Conservation (phyloP, 495 filamentous ascomycete genomes). For the Oidiodendron maius region DNA sequence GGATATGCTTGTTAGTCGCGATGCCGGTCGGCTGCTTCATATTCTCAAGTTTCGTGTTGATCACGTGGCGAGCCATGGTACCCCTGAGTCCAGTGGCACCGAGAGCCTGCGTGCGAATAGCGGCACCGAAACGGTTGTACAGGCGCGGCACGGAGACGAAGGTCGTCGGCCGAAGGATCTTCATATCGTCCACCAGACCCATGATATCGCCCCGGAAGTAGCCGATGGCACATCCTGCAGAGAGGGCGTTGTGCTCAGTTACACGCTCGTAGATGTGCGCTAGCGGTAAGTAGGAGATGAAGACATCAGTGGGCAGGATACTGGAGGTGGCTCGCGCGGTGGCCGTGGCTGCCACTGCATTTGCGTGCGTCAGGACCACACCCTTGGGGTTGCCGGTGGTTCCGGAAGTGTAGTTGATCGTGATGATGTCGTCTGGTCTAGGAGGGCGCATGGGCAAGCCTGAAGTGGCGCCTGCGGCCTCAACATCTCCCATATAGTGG, state of each 20-base stretch:
- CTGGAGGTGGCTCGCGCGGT: slow-evolving; percentile 44
- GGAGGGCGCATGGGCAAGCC: slow-evolving; percentile 66
- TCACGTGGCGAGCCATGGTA: slow-evolving; percentile 69
- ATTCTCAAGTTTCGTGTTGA: slow-evolving; percentile 72
- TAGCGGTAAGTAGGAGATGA: slow-evolving; percentile 84
- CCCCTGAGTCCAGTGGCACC: slow-evolving; percentile 78
- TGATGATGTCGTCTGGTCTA: slow-evolving; percentile 69
- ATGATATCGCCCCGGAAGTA: slow-evolving; percentile 94
- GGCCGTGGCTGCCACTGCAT: slow-evolving; percentile 68
- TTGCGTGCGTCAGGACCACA: slow-evolving; percentile 77
- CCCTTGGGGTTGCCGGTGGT: slow-evolving; percentile 95
- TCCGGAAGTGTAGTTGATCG: slow-evolving; percentile 97
- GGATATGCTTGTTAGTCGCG: slow-evolving; percentile 71
- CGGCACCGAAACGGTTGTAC: slow-evolving; percentile 84
- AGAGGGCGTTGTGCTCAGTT: slow-evolving; percentile 68
- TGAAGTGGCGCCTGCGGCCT: slow-evolving; percentile 65
- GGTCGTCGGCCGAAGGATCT: slow-evolving; percentile 72
- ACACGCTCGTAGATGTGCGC: slow-evolving; percentile 92
- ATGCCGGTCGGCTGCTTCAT: slow-evolving; percentile 63
- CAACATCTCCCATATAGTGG: slow-evolving; percentile 67
- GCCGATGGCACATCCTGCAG: slow-evolving; percentile 70
- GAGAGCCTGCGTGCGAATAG: slow-evolving; percentile 70
- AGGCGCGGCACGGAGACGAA: slow-evolving; percentile 90
- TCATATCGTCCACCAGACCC: slow-evolving; percentile 85
- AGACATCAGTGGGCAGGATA: slow-evolving; percentile 47